Evolutionary conservation across 345 rosid species (phyloP).

Genomic region (Viola odorata): DNA sequence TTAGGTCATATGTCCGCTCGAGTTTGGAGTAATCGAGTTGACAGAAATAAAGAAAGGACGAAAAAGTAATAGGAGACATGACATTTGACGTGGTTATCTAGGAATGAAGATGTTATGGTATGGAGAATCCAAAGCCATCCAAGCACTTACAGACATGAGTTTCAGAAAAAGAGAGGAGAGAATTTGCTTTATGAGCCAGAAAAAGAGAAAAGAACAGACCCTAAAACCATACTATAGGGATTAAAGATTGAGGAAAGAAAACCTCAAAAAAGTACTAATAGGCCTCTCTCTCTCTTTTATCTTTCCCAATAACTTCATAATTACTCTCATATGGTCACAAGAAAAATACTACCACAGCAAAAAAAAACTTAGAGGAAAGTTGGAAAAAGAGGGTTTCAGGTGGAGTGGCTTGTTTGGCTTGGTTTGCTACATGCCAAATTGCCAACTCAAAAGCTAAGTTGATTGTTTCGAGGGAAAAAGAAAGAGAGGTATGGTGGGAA

Average conservation of each 20-base stretch:
- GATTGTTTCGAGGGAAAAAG: neutral
- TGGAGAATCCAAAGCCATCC: constrained; percentile 30
- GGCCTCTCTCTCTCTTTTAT: neutral
- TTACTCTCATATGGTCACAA: constrained; percentile 20
- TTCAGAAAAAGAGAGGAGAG: constrained; percentile 25
- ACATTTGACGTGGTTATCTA: neutral
- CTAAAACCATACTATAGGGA: constrained; percentile 3
- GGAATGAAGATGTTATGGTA: constrained; percentile 3
- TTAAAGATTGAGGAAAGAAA: neutral
- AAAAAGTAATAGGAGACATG: neutral
- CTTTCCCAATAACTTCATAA: constrained; percentile 17
- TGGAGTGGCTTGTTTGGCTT: constrained; percentile 12
- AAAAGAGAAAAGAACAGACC: constrained; percentile 16
- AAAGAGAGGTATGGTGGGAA: constrained; percentile 5
- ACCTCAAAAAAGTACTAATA: no score
- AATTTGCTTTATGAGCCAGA: constrained; percentile 26
- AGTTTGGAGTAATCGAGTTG: no score
- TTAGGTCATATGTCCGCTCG: no score
- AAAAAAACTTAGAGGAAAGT: constrained; percentile 3
- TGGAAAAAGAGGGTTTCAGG: constrained; percentile 20
- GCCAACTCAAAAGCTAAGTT: constrained; percentile 30
- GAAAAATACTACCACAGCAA: neutral
- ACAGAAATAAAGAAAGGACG: no score
- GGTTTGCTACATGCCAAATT: constrained; percentile 25
- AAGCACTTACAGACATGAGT: constrained; percentile 36